These are phyloP conservation scores for Bodo saltans DNA, from an alignment of 78 protist genomes.

Conservation along the genomic window DNA sequence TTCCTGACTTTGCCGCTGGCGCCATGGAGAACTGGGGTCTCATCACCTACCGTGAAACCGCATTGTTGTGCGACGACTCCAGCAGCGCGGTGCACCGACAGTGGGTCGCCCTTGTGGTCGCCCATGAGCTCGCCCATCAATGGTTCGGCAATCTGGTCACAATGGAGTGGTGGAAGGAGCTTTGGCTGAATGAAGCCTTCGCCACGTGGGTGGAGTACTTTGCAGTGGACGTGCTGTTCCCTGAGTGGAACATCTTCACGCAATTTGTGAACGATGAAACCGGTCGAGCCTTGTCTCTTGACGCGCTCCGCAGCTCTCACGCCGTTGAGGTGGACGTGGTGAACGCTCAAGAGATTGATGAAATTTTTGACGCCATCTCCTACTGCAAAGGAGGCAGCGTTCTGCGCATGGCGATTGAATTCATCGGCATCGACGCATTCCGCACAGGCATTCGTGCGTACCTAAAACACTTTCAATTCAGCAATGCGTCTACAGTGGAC, in stretches of 20 bases:
- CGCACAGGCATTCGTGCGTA: constrained; percentile 66
- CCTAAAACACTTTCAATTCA: constrained; percentile 34
- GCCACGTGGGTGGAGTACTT: constrained; percentile 67
- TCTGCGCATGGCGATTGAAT: constrained; percentile 68
- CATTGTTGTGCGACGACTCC: constrained; percentile 46
- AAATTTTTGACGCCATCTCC: constrained; percentile 83
- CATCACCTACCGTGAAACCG: constrained; percentile 67
- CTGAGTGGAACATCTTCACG: constrained; percentile 75
- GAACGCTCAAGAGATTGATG: constrained; percentile 59
- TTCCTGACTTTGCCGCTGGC: constrained; percentile 76
- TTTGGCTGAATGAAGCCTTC: constrained; percentile 89
- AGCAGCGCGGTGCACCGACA: constrained; percentile 32
- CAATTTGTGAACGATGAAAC: constrained; percentile 42
- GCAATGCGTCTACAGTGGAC: constrained; percentile 40
- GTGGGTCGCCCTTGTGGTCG: constrained; percentile 56
- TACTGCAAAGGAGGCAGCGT: constrained; percentile 61
- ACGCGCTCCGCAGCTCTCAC: constrained; percentile 68
- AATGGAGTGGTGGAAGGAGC: constrained; percentile 93
- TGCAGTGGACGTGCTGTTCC: constrained; percentile 58
- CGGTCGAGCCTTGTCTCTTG: constrained; percentile 62
- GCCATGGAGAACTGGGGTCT: constrained; percentile 82
- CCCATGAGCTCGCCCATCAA: constrained; percentile 59
- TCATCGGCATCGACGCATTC: constrained; percentile 71
- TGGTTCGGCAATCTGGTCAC: constrained; percentile 96
- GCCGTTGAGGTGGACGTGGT: constrained; percentile 81